Evolutionary conservation across 2,329 filamentous ascomycete species (phyloP), one percentile per base, ranked within the genome.

Genomic region (Colletotrichum orbiculare): DNA sequence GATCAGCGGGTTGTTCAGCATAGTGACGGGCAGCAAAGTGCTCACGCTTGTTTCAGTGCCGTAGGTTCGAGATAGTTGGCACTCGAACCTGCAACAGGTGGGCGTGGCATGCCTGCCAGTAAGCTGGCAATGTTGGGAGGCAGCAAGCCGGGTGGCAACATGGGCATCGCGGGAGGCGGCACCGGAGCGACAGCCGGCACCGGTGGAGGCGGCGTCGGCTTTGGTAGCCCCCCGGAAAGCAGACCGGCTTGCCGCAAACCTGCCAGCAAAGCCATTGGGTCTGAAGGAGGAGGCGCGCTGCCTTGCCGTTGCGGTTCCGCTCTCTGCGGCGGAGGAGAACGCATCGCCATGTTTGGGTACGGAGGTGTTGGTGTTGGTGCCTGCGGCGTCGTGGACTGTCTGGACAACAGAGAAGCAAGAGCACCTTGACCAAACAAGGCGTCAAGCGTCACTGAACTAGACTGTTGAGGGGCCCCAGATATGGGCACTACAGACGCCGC

Each of bases 1-100:
- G 25, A 5, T 25, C 25, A 25, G 25, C 25, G 58, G 48, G 13
- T 56, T 13, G 56, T 45, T 71, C 65, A 73, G 68, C 50, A 49
- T 8, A 37, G 4, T 34, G 9, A 33, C 15, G 8, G 13, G 17
- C 1, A 15, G 4, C 11, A 11, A 45, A 39, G 38, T 60, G 80
- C 88, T 79, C 83, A 93, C 88, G 91, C 87, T 78, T 78, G 75
- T 66, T 93, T 94, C 47, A 96, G 83, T 35, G 91, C 91, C 7
- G 85, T 83, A 4, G 88, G 83, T 59, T 87, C 89, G 69, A 95
- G 81, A 59, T 86, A 83, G 17, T 88, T 83, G 67, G 85, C 82
- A 69, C 81, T 82, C 53, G 79, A 76, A 13, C 80, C 76, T 15
- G 72, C 75, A 42, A 81, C 50, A 4, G 70, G 68, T 9, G 71